phyloP scores from a whole-genome alignment of 2,329 filamentous ascomycete species.

The Eutypella sp. region DNA sequence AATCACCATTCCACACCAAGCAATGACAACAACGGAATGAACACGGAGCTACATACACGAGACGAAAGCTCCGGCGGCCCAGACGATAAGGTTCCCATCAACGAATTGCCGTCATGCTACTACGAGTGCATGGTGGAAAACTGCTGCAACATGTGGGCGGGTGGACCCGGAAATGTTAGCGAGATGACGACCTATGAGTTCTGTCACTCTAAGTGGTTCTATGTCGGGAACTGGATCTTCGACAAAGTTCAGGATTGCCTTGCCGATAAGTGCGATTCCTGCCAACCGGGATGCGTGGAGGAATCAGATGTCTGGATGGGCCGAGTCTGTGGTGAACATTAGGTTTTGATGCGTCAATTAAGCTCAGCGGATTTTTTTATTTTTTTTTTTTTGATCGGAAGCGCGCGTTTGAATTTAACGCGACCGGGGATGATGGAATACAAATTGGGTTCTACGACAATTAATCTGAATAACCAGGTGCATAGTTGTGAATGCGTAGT shows the following conservation, averaged over 20 bases:
- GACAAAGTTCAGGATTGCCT: neutral
- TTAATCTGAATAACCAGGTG: too few species aligned
- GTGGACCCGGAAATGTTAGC: neutral
- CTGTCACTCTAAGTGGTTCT: neutral
- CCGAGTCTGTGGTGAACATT: neutral
- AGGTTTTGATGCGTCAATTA: too few species aligned
- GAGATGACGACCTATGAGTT: neutral
- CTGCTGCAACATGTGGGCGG: neutral
- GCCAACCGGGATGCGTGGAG: neutral
- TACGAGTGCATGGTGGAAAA: neutral
- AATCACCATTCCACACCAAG: too few species aligned
- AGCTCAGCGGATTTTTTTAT: too few species aligned
- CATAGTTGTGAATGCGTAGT: too few species aligned
- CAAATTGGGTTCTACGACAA: too few species aligned
- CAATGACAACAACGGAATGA: too few species aligned
- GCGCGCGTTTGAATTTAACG: too few species aligned
- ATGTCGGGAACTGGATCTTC: neutral
- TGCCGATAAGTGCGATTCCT: neutral
- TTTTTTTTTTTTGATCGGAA: too few species aligned
- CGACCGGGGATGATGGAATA: too few species aligned
- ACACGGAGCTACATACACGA: too few species aligned
- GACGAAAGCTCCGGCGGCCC: neutral
- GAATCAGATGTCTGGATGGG: neutral
- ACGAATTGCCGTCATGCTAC: neutral
- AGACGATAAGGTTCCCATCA: neutral